Conservation (phyloP, 495 filamentous ascomycete genomes). For the Aspergillus avenaceus region DNA sequence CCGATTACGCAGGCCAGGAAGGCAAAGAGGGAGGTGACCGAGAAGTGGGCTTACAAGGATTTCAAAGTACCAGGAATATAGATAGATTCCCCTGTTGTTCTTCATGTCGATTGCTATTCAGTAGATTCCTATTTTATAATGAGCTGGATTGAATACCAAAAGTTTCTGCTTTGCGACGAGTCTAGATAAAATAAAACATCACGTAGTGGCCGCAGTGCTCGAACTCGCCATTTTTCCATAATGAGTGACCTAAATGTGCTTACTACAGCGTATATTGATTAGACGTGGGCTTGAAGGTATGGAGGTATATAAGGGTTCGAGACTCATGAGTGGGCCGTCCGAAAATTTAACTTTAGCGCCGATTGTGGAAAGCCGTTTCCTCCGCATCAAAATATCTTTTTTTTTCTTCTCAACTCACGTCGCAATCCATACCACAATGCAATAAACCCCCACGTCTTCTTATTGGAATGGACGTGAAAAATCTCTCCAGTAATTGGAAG, state of each 20-base stretch:
- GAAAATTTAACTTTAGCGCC: conserved; percentile 16
- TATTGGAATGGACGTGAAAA: conserved; percentile 41
- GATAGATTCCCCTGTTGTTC: conserved; percentile 15
- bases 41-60: conserved; percentile 98
- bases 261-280: too few relatives aligned
- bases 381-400: conserved; percentile 14
- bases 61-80: conserved; percentile 58
- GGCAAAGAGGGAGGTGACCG: conserved; percentile 70
- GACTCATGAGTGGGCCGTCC: conserved; percentile 10
- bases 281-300: too few relatives aligned
- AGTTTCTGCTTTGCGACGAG: not conserved
- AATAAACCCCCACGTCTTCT: conserved; percentile 3
- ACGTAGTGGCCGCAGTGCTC: too few relatives aligned
- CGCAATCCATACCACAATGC: conserved; percentile 12
- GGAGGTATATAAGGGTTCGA: not conserved
- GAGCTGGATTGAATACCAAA: not conserved
- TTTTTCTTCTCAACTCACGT: conserved; percentile 1
- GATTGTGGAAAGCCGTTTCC: conserved; percentile 3
- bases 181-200: too few relatives aligned
- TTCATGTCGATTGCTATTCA: conserved; percentile 13
- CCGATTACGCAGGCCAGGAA: conserved; percentile 75
- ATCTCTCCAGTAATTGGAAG: conserved; percentile 65
- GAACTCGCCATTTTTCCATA: too few relatives aligned
- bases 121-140: conserved; percentile 4
- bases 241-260: not conserved